These are phyloP conservation scores for Aphanomyces stellatus DNA, from an alignment of 352 stramenopile species.

Conservation along the genomic window DNA sequence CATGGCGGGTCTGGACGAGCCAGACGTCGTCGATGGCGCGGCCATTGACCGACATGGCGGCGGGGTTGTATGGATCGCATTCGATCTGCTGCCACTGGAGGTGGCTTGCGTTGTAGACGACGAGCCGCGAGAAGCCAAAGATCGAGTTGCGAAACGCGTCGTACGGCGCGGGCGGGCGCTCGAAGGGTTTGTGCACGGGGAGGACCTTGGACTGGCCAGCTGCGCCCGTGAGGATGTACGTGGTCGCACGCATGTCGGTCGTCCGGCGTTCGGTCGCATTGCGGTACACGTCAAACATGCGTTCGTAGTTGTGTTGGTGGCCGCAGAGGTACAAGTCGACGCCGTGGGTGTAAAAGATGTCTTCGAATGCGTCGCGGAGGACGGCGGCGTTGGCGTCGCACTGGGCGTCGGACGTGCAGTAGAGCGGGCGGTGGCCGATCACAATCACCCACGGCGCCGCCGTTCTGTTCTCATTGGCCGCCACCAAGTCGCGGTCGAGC, in stretches of 20 bases:
- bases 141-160: constrained; percentile 81
- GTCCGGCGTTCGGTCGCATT: constrained; percentile 49
- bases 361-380: constrained; percentile 57
- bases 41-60: constrained; percentile 60
- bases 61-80: constrained; percentile 68
- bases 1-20: constrained; percentile 83
- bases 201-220: constrained; percentile 77
- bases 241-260: constrained; percentile 78
- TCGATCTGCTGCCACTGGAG: constrained; percentile 84
- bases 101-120: constrained; percentile 81
- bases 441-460: constrained; percentile 75
- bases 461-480: constrained; percentile 54
- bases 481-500: constrained; percentile 47
- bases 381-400: constrained; percentile 53
- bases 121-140: constrained; percentile 80
- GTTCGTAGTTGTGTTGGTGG: constrained; percentile 89
- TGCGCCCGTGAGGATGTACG: constrained; percentile 83
- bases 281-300: constrained; percentile 74
- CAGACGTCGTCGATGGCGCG: constrained; percentile 83
- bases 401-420: constrained; percentile 70
- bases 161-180: constrained; percentile 49
- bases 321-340: constrained; percentile 85
- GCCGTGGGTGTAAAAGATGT: constrained; percentile 66
- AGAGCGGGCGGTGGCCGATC: constrained; percentile 79
- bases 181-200: constrained; percentile 70